Conservation (phyloP, 2,329 filamentous ascomycete genomes). For the Cercospora nicotianae region DNA sequence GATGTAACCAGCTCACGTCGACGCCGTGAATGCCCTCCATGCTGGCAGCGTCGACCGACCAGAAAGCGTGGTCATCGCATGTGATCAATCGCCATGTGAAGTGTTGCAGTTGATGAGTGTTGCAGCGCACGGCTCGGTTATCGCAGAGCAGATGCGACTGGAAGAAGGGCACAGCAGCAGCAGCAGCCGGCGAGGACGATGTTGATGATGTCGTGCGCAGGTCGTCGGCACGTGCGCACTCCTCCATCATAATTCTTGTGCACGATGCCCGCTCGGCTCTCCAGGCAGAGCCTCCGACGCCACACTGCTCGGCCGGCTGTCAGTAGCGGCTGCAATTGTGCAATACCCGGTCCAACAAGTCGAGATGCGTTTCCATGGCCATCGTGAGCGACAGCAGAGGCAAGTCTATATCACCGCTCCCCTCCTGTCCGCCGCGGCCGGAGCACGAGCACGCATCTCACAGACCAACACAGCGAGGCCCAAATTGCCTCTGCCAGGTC, state of each 20-base stretch:
- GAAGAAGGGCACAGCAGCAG: background rate
- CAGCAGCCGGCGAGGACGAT: background rate
- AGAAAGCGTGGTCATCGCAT: constrained; percentile 20
- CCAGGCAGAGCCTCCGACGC: background rate
- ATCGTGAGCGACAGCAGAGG: background rate
- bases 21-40: constrained; percentile 31
- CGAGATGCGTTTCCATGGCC: background rate
- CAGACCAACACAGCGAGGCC: background rate
- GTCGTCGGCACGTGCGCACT: background rate
- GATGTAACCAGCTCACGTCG: constrained; percentile 28
- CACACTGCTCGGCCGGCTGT: background rate
- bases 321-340: background rate
- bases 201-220: background rate
- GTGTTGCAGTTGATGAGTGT: background rate
- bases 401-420: background rate
- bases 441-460: background rate
- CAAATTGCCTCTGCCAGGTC: background rate
- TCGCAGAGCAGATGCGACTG: constrained; percentile 8
- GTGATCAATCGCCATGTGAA: constrained; percentile 21
- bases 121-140: background rate
- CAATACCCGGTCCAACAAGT: background rate
- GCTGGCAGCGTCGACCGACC: constrained; percentile 17
- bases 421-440: background rate
- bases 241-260: background rate
- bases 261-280: background rate